Conservation (phyloP, 1,139 yeast genomes). For the Petasospora rhodanensis region DNA sequence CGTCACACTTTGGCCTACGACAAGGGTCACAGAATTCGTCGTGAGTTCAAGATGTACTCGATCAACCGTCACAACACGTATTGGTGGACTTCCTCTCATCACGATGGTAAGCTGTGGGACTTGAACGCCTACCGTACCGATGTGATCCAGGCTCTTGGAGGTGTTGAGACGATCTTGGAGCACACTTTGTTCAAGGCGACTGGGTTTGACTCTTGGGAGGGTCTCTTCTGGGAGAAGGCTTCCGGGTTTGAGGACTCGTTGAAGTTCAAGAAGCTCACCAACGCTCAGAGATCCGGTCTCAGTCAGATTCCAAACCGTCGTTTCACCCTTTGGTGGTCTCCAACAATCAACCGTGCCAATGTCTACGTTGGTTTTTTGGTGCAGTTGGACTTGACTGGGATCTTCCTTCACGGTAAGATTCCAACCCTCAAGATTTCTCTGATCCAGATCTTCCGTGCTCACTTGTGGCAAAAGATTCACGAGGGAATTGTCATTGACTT, state of each 20-base stretch:
- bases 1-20: slow-evolving; percentile 93
- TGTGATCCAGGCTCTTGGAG: slow-evolving; percentile 95
- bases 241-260: slow-evolving; percentile 96
- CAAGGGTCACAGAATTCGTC: slow-evolving; percentile 84
- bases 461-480: slow-evolving; percentile 98
- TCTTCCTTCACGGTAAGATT: slow-evolving; percentile 94
- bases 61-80: slow-evolving; percentile 76
- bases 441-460: slow-evolving; percentile 95
- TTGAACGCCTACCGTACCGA: slow-evolving; percentile 90
- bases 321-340: slow-evolving; percentile 99
- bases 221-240: slow-evolving; percentile 96
- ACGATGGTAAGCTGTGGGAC: slow-evolving; percentile 96
- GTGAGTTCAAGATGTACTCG: slow-evolving; percentile 71
- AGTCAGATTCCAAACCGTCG: slow-evolving; percentile 97
- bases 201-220: slow-evolving; percentile 98
- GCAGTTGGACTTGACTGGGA: slow-evolving; percentile 94
- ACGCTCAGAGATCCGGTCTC: slow-evolving; percentile 95
- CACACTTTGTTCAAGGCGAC: slow-evolving; percentile 96
- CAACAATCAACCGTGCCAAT: slow-evolving; percentile 95
- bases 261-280: slow-evolving; percentile 90
- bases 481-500: slow-evolving; percentile 92
- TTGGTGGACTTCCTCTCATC: slow-evolving; percentile 95
- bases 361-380: slow-evolving; percentile 97
- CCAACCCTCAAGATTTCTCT: slow-evolving; percentile 94
- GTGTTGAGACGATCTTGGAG: slow-evolving; percentile 92